Conservation (phyloP, 1,284 basidiomycete species). For the Fomitopsis schrenkii region DNA sequence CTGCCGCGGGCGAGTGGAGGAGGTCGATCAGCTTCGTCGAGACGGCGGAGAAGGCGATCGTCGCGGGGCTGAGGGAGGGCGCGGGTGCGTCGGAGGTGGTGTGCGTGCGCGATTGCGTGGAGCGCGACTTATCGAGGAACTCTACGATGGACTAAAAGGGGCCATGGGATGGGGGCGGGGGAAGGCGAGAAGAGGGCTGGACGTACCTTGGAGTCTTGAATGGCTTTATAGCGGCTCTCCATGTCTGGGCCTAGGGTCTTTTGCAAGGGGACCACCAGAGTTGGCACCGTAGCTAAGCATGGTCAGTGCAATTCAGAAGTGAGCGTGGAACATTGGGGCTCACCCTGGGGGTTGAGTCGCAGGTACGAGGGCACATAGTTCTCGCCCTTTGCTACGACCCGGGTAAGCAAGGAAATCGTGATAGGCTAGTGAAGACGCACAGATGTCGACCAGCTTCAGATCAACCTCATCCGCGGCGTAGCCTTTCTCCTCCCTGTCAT, state of each 20-base stretch:
- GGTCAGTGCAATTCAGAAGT: not conserved
- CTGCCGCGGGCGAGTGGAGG: slow-evolving; percentile 51
- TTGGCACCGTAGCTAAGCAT: slow-evolving; percentile 71
- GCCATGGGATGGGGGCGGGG: not conserved
- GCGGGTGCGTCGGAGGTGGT: slow-evolving; percentile 71
- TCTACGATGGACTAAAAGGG: slow-evolving; percentile 62
- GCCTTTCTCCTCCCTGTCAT: slow-evolving; percentile 63
- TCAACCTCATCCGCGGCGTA: slow-evolving; percentile 68
- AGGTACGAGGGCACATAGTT: slow-evolving; percentile 64
- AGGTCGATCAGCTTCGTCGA: slow-evolving; percentile 64
- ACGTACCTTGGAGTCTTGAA: slow-evolving; percentile 71
- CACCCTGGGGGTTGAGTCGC: slow-evolving; percentile 76
- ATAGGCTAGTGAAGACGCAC: slow-evolving; percentile 31
- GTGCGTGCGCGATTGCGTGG: slow-evolving; percentile 57
- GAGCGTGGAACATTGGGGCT: not conserved
- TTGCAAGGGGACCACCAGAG: slow-evolving; percentile 76
- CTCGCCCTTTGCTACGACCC: slow-evolving; percentile 54
- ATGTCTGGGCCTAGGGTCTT: slow-evolving; percentile 69
- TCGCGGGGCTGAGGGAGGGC: slow-evolving; percentile 76
- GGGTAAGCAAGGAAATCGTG: not conserved
- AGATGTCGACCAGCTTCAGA: slow-evolving; percentile 55
- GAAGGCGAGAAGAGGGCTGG: not conserved
- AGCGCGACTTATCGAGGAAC: slow-evolving; percentile 81
- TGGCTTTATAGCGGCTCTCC: slow-evolving; percentile 77
- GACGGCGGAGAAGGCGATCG: slow-evolving; percentile 61